phyloP scores from a whole-genome alignment of 257 asterid species.

The Solanum clarkiae region DNA sequence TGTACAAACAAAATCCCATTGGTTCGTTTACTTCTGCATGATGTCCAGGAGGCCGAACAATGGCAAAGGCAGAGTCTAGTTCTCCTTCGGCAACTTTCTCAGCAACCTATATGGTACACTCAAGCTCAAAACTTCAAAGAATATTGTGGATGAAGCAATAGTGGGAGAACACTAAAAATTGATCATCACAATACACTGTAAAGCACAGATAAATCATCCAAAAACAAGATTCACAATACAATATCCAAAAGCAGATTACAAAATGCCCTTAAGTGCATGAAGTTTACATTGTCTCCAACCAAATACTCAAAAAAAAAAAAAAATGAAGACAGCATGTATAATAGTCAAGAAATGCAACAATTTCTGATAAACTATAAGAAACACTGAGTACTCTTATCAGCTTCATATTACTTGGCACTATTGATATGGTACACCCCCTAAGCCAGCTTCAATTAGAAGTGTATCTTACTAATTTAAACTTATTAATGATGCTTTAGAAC shows the following conservation, averaged over 20 bases:
- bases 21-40: conserved; percentile 82
- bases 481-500: neutral
- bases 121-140: neutral
- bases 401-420: neutral
- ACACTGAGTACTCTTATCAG: neutral
- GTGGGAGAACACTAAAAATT: neutral
- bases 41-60: conserved; percentile 98
- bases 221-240: neutral
- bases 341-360: neutral
- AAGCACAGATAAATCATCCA: neutral
- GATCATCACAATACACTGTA: neutral
- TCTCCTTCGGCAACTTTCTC: conserved; percentile 86
- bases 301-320: neutral
- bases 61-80: conserved; percentile 77
- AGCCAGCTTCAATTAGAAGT: neutral
- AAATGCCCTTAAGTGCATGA: neutral
- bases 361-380: neutral
- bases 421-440: neutral
- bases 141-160: neutral
- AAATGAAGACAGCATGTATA: neutral
- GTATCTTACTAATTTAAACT: neutral
- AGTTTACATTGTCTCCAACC: neutral
- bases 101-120: conserved; percentile 33
- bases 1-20: conserved; percentile 93
- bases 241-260: neutral